phyloP scores from a whole-genome alignment of 2,329 filamentous ascomycete genomes.

The Exophiala calicioides region DNA sequence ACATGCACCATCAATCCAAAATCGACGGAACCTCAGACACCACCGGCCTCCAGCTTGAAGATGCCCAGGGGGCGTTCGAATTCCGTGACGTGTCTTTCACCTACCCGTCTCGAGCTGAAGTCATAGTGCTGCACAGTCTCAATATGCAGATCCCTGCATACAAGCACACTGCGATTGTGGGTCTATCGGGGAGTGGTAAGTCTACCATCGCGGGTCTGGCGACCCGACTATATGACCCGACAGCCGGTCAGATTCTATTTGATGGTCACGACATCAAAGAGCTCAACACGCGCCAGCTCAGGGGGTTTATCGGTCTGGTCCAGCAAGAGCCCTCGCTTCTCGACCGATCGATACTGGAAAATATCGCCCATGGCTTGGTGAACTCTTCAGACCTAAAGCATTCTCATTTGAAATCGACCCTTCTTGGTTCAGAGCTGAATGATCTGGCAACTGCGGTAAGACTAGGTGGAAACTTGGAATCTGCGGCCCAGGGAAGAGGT shows the following conservation, averaged over 20 bases:
- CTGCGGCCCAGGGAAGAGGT: constrained; percentile 29
- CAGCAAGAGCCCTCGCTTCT: constrained; percentile 56
- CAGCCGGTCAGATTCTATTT: constrained; percentile 36
- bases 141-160: constrained; percentile 38
- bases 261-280: constrained; percentile 34
- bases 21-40: constrained; percentile 42
- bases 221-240: constrained; percentile 42
- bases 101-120: constrained; percentile 42
- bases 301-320: constrained; percentile 44
- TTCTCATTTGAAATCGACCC: constrained; percentile 26
- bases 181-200: constrained; percentile 55
- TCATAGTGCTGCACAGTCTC: constrained; percentile 37
- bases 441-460: neutral
- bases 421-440: constrained; percentile 27
- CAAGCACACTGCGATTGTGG: constrained; percentile 48
- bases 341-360: constrained; percentile 55
- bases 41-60: neutral
- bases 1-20: constrained; percentile 55
- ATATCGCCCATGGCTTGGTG: constrained; percentile 55
- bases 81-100: constrained; percentile 39
- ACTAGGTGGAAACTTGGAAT: too few relatives aligned
- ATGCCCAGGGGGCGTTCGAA: constrained; percentile 32
- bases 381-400: constrained; percentile 35
- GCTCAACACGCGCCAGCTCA: constrained; percentile 39
- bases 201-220: constrained; percentile 47